A percentile compares a stretch with the other conserved stretches of the same genome.
Evolutionary conservation across 768 basidiomycete species (phyloP).

Genomic region (Naganishia antarctica): DNA sequence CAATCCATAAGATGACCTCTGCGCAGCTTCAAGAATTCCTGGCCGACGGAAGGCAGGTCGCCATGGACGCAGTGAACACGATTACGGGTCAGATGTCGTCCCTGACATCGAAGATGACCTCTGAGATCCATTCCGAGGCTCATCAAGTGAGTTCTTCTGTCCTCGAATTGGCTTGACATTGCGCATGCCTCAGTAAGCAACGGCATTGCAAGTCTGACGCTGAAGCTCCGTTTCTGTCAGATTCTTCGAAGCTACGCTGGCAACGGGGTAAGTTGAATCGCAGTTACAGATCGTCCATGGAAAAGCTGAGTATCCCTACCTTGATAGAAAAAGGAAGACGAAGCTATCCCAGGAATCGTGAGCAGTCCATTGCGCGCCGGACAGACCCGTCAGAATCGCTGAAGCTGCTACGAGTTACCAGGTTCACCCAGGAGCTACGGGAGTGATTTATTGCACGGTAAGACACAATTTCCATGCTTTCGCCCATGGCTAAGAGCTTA

Average conservation of each 20-base stretch:
- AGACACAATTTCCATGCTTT: background rate
- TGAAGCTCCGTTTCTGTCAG: slow-evolving; percentile 5
- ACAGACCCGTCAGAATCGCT: background rate
- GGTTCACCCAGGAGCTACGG: slow-evolving; percentile 45
- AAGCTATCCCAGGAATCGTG: slow-evolving; percentile 5
- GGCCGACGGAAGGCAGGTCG: background rate
- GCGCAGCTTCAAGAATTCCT: background rate
- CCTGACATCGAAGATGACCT: background rate
- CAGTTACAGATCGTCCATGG: no score
- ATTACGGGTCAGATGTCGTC: background rate
- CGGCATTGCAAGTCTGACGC: background rate
- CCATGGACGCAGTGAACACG: background rate
- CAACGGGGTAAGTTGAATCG: slow-evolving; percentile 15
- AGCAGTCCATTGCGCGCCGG: background rate
- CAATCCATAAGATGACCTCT: background rate
- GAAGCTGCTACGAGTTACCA: slow-evolving; percentile 23
- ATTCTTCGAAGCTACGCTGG: slow-evolving; percentile 31
- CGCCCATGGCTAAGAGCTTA: background rate
- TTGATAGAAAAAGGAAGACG: background rate
- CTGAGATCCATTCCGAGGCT: slow-evolving; percentile 6
- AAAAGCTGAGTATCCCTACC: background rate
- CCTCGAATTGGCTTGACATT: background rate
- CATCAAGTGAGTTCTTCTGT: slow-evolving; percentile 19
- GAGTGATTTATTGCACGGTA: slow-evolving; percentile 72
- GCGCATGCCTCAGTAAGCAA: background rate